Base-by-base conservation (phyloP, 2,329 filamentous ascomycete genomes). In the Teratosphaeria destructans region DNA sequence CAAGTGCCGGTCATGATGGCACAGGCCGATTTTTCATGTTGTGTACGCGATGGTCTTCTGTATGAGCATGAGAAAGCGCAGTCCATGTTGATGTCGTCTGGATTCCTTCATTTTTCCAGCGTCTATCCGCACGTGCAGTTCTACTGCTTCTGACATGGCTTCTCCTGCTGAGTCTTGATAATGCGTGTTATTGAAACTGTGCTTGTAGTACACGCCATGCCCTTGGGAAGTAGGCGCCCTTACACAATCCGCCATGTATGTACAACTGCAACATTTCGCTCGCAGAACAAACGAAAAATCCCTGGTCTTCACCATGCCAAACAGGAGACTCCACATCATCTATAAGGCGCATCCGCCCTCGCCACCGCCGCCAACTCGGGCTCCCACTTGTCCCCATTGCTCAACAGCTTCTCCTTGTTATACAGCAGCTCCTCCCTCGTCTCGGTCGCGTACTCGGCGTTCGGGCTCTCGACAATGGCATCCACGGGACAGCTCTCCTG, bases 401-500 rank as follows among this genome's bases (percentile, higher is more conserved):
- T 60, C 55, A 72, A 59, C 52, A 73, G 61, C 64, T 95, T 91
- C 70, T 91, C 90, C 84, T 97, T 97, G 81, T 97, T 97, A 82
- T 97, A 97, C 70, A 97, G 77, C 70, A 97, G 79, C 81, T 97
- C 93, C 77, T 99, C 93, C 73, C 93, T 85, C 64, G 85, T 87
- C 77, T 89, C 86, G 3, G 85, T 89, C 52, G 86, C 85, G 68
- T 89, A 89, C 75, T 89, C 86, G 56, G 85, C 85, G 68, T 89
- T 89, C 58, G 86, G 85, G 35, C 82, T 83, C 74, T 89, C 87
- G 61, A 90, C 87, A 75, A 90, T 99, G 61, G 94, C 94, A 78
- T 99, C 94, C 59, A 99, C 94, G 53, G 94, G 94, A 79, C 94
- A 99, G 66, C 90, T 95, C 81, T 99, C 94, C 81, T 96, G 93